phyloP scores from a whole-genome alignment of 208 protist genomes.

The Trypanosoma rangeli region DNA sequence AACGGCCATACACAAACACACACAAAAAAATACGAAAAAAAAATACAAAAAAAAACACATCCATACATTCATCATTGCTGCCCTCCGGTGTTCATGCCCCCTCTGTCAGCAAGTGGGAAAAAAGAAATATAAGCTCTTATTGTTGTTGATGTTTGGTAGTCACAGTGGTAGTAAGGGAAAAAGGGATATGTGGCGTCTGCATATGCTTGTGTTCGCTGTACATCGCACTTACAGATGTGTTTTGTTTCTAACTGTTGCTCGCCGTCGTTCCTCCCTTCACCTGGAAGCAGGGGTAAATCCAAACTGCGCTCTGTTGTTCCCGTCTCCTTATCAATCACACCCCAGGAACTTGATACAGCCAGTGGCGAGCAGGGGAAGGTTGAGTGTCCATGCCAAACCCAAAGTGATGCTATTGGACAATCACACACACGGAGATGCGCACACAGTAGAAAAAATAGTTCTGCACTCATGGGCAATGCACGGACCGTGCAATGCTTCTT shows the following conservation, averaged over 20 bases:
- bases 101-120: too few relatives aligned
- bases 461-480: neutral
- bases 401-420: neutral
- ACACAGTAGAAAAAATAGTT: neutral
- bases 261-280: neutral
- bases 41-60: neutral
- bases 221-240: neutral
- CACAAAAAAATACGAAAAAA: neutral
- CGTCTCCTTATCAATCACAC: neutral
- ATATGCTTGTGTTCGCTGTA: neutral
- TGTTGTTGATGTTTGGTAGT: too few relatives aligned
- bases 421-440: neutral
- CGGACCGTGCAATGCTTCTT: too few relatives aligned
- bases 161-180: neutral
- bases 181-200: neutral
- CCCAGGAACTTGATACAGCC: neutral
- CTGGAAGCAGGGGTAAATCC: neutral
- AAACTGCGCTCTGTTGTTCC: neutral
- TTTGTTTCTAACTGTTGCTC: neutral
- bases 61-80: neutral
- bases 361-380: neutral
- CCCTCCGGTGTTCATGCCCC: neutral
- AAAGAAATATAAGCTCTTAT: neutral
- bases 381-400: neutral
- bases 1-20: neutral